Base-by-base conservation (phyloP, 169 alveolate genomes). In the Plasmodium vinckei region DNA sequence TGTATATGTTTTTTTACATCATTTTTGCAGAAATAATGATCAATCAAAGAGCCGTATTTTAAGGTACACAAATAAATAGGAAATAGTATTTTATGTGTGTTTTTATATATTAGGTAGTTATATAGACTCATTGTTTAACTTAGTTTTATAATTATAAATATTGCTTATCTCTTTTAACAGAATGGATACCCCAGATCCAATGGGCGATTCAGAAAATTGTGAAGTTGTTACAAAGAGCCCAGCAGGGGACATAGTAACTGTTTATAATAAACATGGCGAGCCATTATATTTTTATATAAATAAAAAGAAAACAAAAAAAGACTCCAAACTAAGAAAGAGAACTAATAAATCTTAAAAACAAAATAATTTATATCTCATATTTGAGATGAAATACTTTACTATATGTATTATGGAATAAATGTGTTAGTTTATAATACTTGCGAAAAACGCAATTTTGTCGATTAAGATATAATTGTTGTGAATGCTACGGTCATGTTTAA, bases 121-220 rank as follows among this genome's bases (percentile, higher is more conserved):
- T 3, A 23, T 53, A 12, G 47, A 33, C 25, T 42, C 15, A n/a
- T 42, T 12, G 17, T 75, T 39, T 46, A 59, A 12, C 5, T 75
- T 54, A 21, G 21, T 68, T 51, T 67, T 33, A 15, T 67, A 67
- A 12, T 67, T 67, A 33, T 67, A 33, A 33, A 33, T 33, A 25
- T 23, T 73, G 12, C 9, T 12, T 56, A 15, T 59, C 51, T 54
- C 15, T 64, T 10, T 64, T 61, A 42, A 49, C 75, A 77, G 88
- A 77, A 27, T 77, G 23, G 88, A 77, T 17, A 77, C 88, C 23
- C 88, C 88, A 23, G 77, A 77, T 63, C 88, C 88, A 63, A 61
- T 73, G 88, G 88, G 88, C 3, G 70, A 77, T 1, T 77, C 88
- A 7, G 60, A 77, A 64, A 77, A 73, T 19, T 77, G 63, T 27